These are phyloP conservation scores for Leccinum holopus DNA, from an alignment of 1,284 basidiomycete genomes.

Conservation along the genomic window DNA sequence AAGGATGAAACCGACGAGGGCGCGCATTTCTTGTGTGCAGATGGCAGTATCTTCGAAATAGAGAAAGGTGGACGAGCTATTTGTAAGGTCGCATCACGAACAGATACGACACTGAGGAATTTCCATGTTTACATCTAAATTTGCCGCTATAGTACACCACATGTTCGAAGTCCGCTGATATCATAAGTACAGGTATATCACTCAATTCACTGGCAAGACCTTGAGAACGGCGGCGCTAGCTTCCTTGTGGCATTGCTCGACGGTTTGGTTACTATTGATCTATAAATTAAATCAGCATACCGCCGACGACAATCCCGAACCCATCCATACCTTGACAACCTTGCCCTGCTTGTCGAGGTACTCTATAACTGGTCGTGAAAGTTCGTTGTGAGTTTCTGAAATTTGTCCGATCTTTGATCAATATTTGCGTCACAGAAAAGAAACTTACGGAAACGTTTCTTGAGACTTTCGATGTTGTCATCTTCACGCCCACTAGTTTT, in stretches of 20 bases:
- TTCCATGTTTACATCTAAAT: constrained; percentile 46
- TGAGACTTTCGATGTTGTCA: constrained; percentile 93
- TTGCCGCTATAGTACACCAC: constrained; percentile 3
- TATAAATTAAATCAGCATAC: constrained; percentile 32
- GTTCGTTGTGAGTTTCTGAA: constrained; percentile 84
- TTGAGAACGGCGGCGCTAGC: constrained; percentile 57
- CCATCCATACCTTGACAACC: constrained; percentile 56
- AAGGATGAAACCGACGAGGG: constrained; percentile 56
- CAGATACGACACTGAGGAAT: constrained; percentile 32
- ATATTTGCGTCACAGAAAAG: neutral
- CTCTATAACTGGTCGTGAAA: constrained; percentile 96
- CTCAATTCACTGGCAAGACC: constrained; percentile 34
- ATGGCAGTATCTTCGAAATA: constrained; percentile 67
- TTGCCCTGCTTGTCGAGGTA: constrained; percentile 74
- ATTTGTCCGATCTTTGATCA: constrained; percentile 5
- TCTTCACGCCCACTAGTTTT: constrained; percentile 96
- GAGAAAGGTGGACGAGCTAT: constrained; percentile 53
- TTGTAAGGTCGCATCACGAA: constrained; percentile 43
- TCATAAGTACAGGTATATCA: constrained; percentile 17
- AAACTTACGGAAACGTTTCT: constrained; percentile 88
- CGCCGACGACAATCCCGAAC: neutral
- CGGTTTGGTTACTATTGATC: constrained; percentile 76
- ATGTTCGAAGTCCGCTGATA: constrained; percentile 13
- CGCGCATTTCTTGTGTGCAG: constrained; percentile 70
- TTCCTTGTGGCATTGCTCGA: constrained; percentile 72